These are phyloP conservation scores for Curvularia sp. DNA, from an alignment of 2,329 filamentous ascomycete species.

Conservation along the genomic window DNA sequence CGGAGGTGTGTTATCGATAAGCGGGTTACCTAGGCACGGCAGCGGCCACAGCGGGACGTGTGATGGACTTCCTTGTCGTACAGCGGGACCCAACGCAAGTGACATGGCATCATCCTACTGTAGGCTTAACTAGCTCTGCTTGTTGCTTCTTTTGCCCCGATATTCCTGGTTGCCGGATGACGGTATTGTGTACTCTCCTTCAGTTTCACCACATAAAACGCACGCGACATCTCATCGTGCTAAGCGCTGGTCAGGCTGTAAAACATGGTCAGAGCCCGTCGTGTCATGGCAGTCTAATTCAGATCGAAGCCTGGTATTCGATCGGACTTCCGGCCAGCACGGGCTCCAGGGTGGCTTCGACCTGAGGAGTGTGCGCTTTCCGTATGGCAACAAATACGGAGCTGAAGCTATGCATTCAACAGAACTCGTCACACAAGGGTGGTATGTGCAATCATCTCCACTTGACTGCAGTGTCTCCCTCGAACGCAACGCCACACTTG, in stretches of 20 bases:
- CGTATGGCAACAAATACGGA: neutral
- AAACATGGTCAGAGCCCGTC: neutral
- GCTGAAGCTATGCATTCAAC: neutral
- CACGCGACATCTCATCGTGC: neutral
- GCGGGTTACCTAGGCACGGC: neutral
- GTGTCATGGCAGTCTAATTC: neutral
- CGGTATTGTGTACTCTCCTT: neutral
- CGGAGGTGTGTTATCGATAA: constrained; percentile 26
- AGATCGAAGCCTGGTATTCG: neutral
- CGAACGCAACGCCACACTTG: neutral
- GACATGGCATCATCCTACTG: neutral
- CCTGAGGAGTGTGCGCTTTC: neutral
- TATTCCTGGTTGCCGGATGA: neutral
- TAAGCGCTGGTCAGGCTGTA: neutral
- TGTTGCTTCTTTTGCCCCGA: neutral
- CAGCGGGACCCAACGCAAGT: neutral
- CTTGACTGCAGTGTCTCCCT: neutral
- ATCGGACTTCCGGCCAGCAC: neutral
- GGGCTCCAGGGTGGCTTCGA: neutral
- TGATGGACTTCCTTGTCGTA: neutral
- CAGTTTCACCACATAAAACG: neutral
- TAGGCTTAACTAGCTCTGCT: neutral
- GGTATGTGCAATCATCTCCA: neutral
- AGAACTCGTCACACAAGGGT: neutral
- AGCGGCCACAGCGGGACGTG: neutral